Evolutionary conservation across 805 yeast species (phyloP).

Genomic region (Barnettozyma californica): DNA sequence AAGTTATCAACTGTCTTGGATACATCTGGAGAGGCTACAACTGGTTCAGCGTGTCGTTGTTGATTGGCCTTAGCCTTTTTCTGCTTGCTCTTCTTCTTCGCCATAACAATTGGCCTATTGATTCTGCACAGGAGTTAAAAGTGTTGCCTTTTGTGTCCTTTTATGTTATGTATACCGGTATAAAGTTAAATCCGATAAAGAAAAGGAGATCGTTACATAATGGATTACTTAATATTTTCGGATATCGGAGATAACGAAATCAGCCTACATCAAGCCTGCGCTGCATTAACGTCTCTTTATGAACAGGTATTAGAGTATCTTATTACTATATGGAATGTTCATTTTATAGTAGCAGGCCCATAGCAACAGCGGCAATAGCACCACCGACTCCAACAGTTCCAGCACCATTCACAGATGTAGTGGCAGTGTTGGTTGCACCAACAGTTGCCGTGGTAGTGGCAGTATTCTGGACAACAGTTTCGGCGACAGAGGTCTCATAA

Average conservation of each 20-base stretch:
- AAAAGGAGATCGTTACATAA: background rate
- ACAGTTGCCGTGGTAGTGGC: slow-evolving; percentile 16
- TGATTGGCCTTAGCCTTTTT: background rate
- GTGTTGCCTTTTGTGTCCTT: too few relatives aligned
- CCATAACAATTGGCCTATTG: background rate
- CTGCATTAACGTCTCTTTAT: too few relatives aligned
- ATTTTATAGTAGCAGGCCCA: background rate
- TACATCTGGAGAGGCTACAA: background rate
- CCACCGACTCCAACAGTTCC: slow-evolving; percentile 2
- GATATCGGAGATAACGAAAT: background rate
- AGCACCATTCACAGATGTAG: background rate
- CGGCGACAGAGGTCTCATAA: slow-evolving; percentile 15
- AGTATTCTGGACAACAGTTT: slow-evolving; percentile 19
- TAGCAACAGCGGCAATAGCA: slow-evolving; percentile 6
- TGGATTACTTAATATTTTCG: too few relatives aligned
- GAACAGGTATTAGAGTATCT: background rate
- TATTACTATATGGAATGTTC: background rate
- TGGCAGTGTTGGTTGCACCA: slow-evolving; percentile 6
- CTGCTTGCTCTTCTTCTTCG: background rate
- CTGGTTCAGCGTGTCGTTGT: background rate
- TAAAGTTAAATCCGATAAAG: background rate
- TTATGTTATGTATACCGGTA: too few relatives aligned
- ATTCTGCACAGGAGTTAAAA: too few relatives aligned
- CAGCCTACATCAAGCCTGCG: too few relatives aligned
- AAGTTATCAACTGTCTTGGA: background rate